Percentiles rank a stretch among this genome's conserved stretches.
Conservation (phyloP, 768 basidiomycete species). For the Collybia mongolica region DNA sequence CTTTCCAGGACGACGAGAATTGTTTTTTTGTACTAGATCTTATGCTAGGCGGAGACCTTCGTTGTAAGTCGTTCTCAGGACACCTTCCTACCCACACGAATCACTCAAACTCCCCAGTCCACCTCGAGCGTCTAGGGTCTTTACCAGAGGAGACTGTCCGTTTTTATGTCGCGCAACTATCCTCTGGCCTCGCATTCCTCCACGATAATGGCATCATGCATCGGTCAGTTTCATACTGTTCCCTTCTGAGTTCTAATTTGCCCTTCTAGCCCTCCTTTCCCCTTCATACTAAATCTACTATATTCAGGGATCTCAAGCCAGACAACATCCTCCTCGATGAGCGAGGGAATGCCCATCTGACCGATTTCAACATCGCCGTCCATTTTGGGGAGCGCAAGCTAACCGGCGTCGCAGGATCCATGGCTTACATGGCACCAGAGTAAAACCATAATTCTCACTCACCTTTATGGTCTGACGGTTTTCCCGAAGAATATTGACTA, state of each 20-base stretch:
- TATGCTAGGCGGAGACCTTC: constrained; percentile 93
- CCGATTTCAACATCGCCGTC: constrained; percentile 98
- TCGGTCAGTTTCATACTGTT: constrained; percentile 54
- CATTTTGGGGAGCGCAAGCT: constrained; percentile 88
- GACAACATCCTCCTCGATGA: constrained; percentile 98
- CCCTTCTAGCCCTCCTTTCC: constrained; percentile 4
- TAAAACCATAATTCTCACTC: constrained; percentile 26
- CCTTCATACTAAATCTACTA: constrained; percentile 16
- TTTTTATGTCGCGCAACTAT: constrained; percentile 88
- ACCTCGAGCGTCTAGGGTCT: constrained; percentile 78
- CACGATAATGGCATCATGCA: constrained; percentile 96
- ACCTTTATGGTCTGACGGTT: neutral
- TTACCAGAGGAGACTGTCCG: constrained; percentile 77
- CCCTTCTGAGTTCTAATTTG: constrained; percentile 20
- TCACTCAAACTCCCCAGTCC: constrained; percentile 51
- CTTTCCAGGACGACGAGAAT: constrained; percentile 97
- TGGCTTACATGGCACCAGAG: constrained; percentile 98
- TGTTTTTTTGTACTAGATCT: constrained; percentile 98
- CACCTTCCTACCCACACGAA: constrained; percentile 3
- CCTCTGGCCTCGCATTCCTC: constrained; percentile 84
- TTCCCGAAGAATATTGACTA: constrained; percentile 65
- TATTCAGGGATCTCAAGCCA: constrained; percentile 85
- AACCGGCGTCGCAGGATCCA: constrained; percentile 93
- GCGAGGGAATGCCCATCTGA: constrained; percentile 92
- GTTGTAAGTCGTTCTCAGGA: constrained; percentile 57